These are phyloP conservation scores for Micromonas commoda DNA, from an alignment of 139 green algal genomes.

Conservation along the genomic window DNA sequence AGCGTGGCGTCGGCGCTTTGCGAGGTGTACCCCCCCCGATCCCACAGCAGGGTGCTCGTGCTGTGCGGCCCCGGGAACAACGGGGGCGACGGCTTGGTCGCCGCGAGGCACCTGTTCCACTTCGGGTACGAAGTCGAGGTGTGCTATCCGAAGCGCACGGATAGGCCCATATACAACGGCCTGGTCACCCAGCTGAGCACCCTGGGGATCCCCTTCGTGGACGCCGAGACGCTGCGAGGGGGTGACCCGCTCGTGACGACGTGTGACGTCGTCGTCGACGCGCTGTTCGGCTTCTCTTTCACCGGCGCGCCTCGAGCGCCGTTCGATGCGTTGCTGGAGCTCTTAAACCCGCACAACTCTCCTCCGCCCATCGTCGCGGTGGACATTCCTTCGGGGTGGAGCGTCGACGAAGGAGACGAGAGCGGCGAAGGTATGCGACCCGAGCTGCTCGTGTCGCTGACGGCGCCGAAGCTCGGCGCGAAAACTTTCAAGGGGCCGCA, in stretches of 20 bases:
- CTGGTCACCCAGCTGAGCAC: slow-evolving; percentile 57
- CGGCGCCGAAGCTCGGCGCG: slow-evolving; percentile 76
- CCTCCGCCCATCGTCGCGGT: slow-evolving; percentile 43
- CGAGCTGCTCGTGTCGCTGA: slow-evolving; percentile 59
- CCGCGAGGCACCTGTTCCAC: slow-evolving; percentile 80
- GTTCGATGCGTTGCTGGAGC: slow-evolving; percentile 76
- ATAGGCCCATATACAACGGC: slow-evolving; percentile 75
- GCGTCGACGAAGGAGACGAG: slow-evolving; percentile 34
- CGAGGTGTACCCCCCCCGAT: neutral
- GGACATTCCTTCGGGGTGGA: slow-evolving; percentile 71
- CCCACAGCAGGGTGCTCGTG: slow-evolving; percentile 58
- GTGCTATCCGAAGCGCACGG: slow-evolving; percentile 83
- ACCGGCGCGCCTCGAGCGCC: slow-evolving; percentile 73
- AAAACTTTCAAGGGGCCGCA: slow-evolving; percentile 64
- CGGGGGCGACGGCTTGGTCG: slow-evolving; percentile 92
- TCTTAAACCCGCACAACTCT: slow-evolving; percentile 25
- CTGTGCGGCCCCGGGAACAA: slow-evolving; percentile 95
- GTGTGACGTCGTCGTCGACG: slow-evolving; percentile 82
- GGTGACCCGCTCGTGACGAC: neutral
- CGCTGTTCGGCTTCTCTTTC: slow-evolving; percentile 97
- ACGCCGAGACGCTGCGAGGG: slow-evolving; percentile 42
- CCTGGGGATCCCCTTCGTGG: slow-evolving; percentile 61
- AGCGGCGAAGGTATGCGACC: neutral
- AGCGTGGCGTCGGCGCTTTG: neutral
- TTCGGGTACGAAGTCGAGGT: slow-evolving; percentile 71